phyloP scores from a whole-genome alignment of 345 rosid species.

The Eucalyptus microcorys region DNA sequence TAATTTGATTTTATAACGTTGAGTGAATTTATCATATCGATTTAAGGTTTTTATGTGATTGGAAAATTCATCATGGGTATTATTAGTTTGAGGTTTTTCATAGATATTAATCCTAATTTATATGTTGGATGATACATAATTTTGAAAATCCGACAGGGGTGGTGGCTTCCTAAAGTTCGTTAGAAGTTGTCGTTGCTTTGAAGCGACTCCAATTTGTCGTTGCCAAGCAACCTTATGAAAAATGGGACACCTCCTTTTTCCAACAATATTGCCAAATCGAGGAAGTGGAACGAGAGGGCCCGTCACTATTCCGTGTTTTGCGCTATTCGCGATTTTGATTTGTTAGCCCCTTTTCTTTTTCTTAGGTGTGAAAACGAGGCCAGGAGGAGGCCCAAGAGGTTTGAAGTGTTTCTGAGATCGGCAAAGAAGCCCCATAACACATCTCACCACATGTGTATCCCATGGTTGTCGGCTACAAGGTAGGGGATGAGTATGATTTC shows the following conservation, averaged over 20 bases:
- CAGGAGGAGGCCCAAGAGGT: neutral
- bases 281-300: neutral
- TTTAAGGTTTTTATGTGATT: too few relatives aligned
- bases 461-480: too few relatives aligned
- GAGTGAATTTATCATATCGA: fast-evolving
- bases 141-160: neutral
- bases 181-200: neutral
- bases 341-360: neutral
- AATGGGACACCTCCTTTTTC: neutral
- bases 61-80: too few relatives aligned
- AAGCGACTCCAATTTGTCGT: neutral
- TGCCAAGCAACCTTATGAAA: neutral
- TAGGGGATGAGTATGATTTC: too few relatives aligned
- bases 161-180: neutral
- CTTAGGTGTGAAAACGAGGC: neutral
- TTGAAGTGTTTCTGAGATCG: neutral
- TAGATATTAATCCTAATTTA: fast-evolving
- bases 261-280: neutral
- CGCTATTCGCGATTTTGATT: neutral
- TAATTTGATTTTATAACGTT: fast-evolving
- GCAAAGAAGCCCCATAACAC: too few relatives aligned
- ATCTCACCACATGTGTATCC: too few relatives aligned
- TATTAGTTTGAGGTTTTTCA: fast-evolving
- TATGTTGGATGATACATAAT: neutral
- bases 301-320: neutral